These are phyloP conservation scores for Dictyostelium brefeldianum DNA, from an alignment of 78 protist genomes.

Conservation along the genomic window DNA sequence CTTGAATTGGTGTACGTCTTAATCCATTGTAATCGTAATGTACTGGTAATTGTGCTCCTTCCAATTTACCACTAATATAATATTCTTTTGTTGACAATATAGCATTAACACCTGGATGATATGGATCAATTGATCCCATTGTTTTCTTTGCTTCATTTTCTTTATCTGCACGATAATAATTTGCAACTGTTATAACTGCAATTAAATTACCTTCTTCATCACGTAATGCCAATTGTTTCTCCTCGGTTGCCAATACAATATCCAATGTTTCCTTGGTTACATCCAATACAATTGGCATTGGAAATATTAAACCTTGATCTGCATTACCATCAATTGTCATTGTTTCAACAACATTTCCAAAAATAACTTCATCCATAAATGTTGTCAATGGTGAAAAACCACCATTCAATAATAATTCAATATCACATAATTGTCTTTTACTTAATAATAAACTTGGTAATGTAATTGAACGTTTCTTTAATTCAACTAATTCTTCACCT, in stretches of 20 bases:
- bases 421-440: conserved; percentile 93
- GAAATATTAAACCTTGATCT: conserved; percentile 77
- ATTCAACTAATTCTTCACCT: conserved; percentile 33
- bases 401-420: conserved; percentile 92
- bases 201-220: conserved; percentile 77
- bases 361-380: conserved; percentile 86
- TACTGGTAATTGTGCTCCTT: conserved; percentile 77
- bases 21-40: conserved; percentile 41
- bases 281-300: conserved; percentile 89
- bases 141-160: conserved; percentile 84
- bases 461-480: conserved; percentile 23
- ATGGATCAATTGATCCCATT: conserved; percentile 90
- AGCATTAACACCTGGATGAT: conserved; percentile 94
- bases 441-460: conserved; percentile 68
- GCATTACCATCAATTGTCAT: conserved; percentile 63
- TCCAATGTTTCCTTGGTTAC: conserved; percentile 22
- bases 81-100: conserved; percentile 85
- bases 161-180: conserved; percentile 69
- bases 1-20: conserved; percentile 89
- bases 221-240: conserved; percentile 27
- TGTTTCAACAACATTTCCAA: conserved; percentile 49
- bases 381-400: conserved; percentile 80
- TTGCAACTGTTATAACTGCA: conserved; percentile 31
- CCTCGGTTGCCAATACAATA: not conserved
- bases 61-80: conserved; percentile 90